Base-by-base conservation (phyloP, 1,284 basidiomycete genomes). In the Cutaneotrichosporon daszewskae region DNA sequence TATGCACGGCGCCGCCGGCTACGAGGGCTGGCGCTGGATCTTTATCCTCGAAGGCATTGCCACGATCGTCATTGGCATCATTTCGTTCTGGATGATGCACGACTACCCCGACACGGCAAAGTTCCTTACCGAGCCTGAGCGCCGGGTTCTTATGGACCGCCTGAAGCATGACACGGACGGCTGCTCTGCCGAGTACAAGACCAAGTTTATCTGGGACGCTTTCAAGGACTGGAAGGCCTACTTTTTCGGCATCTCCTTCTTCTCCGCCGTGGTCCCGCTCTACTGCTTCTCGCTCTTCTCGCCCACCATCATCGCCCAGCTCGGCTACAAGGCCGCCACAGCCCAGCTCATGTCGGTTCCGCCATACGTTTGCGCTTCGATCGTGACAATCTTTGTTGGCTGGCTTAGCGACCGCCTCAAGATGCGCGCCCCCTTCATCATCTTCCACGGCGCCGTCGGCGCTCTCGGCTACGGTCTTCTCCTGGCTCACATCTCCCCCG, bases 101-200 rank as follows among this genome's bases (percentile, higher is more conserved):
- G 85, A 87, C 65, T 87, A 87, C 70, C 85, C 84, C 4, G 83
- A 85, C 57, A 83, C 79, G 0, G 85, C 84, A 24, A 83, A 76
- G 52, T 86, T 85, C 72, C 74, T 88, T n/a, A 77, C 74, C 19
- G 81, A 83, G 53, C 74, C 69, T 2, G 85, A 88, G 69, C 73
- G 83, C 18, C 27, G 28, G 10, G 49, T 53, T 8, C 52, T 61
- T 12, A 32, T 40, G 32, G 48, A 37, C 3, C 54, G 62, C 25
- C 44, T 66, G 20, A 35, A 40, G 14, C 55, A 59, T 33, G 60
- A 62, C 43, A 58, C 56, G 14, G 56, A 57, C 38, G 57, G 57
- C 7, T 55, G 54, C 44, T 53, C 51, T 13, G 26, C 38, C 41
- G 61, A 52, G 23, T 64, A 53, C 59, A 64, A 64, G 53, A 46